Evolutionary conservation across 305 asterid genomes (phyloP), one percentile per base, ranked within the genome.

Genomic region (Ruellia speciosa): DNA sequence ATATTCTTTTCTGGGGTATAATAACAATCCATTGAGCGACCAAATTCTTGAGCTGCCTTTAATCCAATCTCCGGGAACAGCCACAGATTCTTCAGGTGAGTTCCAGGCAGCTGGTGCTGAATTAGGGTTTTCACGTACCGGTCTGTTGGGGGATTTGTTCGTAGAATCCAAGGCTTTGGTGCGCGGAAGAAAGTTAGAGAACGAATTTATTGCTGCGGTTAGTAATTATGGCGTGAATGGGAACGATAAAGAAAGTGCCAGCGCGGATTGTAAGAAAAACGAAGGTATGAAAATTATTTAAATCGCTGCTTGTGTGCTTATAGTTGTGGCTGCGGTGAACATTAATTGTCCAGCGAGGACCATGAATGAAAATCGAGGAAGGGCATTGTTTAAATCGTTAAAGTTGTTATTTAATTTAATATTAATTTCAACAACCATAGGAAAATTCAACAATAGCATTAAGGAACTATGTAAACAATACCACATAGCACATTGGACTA

Each of bases 81-180:
- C 2, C 31, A 24, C 31, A 24, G 31, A 24, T 4, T 24, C 31
- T 24, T 24, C 31, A 31, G 33, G 70, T 12, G 77, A 75, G 15
- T 60, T 70, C 8, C 55, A 76, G 28, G 77, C 64, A 16, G 66
- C 18, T 24, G 77, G 76, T 19, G 70, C 18, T 0, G 72, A 54
- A 4, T 55, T 18, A 9, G 72, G 68, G 3, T 65, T 73, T 48
- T 41, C 62, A 2, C 59, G 49, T 0, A 80, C 80, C 10, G 96
- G 94, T 24, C 64, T 87, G 75, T 58, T 84, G 66, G 78, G 72
- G 18, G 96, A 84, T 66, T 67, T 87, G 8, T 53, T 81, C 12
- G 77, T 60, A 54, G 83, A 79, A 52, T 64, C 82, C 58, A 72
- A 61, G 19, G 64, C 75, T 43, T 54, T 79, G 67, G 55, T 50